These are phyloP conservation scores for Colletotrichum tamarilloi DNA, from an alignment of 2,329 filamentous ascomycete genomes.

Conservation along the genomic window DNA sequence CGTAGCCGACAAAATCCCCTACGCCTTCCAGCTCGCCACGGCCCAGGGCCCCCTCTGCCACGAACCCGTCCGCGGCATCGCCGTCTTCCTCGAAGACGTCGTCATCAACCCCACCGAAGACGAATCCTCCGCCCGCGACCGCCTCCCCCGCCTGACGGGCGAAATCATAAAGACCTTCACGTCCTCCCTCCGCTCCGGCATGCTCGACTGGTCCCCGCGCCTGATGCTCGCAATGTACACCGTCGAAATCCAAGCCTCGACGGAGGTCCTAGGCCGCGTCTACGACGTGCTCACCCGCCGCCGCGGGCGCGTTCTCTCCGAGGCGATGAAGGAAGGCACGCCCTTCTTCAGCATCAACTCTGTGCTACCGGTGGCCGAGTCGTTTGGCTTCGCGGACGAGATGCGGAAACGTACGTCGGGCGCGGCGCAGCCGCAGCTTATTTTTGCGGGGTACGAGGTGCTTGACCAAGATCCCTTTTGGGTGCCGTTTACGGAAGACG, in stretches of 20 bases:
- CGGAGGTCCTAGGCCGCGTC: slow-evolving; percentile 93
- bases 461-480: slow-evolving; percentile 97
- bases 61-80: slow-evolving; percentile 93
- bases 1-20: slow-evolving; percentile 88
- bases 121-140: slow-evolving; percentile 69
- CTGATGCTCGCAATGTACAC: slow-evolving; percentile 97
- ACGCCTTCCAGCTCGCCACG: slow-evolving; percentile 94
- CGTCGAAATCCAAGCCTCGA: slow-evolving; percentile 96
- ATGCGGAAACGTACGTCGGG: slow-evolving; percentile 95
- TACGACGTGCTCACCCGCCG: slow-evolving; percentile 98
- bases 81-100: slow-evolving; percentile 88
- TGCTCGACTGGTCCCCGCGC: slow-evolving; percentile 96
- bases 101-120: slow-evolving; percentile 63
- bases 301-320: slow-evolving; percentile 87
- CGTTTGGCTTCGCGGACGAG: slow-evolving; percentile 95
- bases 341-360: slow-evolving; percentile 96
- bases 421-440: slow-evolving; percentile 89
- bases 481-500: slow-evolving; percentile 96
- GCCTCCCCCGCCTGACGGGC: slow-evolving; percentile 84
- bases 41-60: slow-evolving; percentile 90
- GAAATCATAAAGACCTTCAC: slow-evolving; percentile 93
- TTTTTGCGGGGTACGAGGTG: slow-evolving; percentile 93
- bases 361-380: slow-evolving; percentile 90
- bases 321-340: slow-evolving; percentile 93
- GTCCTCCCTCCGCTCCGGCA: slow-evolving; percentile 83